A percentile compares a stretch with the other conserved stretches of the same genome.
Conservation (phyloP, 176 grass and related monocot genomes). For the Zoysia pacifica region DNA sequence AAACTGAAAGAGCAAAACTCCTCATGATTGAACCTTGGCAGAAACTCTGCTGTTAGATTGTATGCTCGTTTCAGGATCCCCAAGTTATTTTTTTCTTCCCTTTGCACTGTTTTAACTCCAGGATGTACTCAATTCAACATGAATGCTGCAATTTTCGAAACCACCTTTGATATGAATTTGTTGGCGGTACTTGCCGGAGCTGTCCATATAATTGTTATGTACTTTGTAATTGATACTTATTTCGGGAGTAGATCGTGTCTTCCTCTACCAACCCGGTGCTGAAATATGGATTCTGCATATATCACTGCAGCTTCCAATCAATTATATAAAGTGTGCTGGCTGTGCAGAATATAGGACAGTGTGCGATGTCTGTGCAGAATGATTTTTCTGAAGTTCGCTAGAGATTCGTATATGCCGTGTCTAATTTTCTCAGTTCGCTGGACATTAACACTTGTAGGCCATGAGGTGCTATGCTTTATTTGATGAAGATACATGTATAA, state of each 20-base stretch:
- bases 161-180: constrained; percentile 29
- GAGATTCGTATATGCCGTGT: not conserved
- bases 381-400: not conserved
- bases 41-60: constrained; percentile 38
- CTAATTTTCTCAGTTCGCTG: not conserved
- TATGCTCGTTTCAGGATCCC: constrained; percentile 27
- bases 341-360: not conserved
- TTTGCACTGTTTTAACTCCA: constrained; percentile 46
- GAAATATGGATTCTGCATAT: not conserved
- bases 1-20: constrained; percentile 37
- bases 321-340: not conserved
- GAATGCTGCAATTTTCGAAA: constrained; percentile 42
- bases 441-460: not conserved
- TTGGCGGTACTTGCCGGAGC: constrained; percentile 7
- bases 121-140: constrained; percentile 26
- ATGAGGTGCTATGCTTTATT: not conserved
- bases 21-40: constrained; percentile 25
- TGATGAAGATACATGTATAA: not conserved
- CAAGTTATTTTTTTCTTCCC: constrained; percentile 14
- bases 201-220: constrained; percentile 29
- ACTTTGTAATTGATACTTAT: constrained; percentile 38
- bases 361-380: not conserved
- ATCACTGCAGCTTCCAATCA: not conserved
- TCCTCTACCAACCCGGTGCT: not conserved
- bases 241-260: not conserved